A percentile compares a stretch with the other conserved stretches of the same genome.
Evolutionary conservation across 805 yeast species (phyloP).

Genomic region (Schizosaccharomyces osmophilus): DNA sequence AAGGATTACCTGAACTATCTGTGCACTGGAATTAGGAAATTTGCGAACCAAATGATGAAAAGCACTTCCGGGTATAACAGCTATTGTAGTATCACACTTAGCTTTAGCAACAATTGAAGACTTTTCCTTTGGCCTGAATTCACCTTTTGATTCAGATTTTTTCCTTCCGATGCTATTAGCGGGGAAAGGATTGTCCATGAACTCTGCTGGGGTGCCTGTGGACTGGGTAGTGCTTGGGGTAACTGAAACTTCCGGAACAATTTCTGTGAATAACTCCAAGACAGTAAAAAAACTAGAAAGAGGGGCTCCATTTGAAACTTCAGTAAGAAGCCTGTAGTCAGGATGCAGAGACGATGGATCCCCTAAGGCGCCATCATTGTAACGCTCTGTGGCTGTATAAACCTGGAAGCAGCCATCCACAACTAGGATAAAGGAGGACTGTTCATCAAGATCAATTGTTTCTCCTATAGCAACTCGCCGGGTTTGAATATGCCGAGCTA

Average conservation of each 20-base stretch:
- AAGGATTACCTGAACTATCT: slow-evolving; percentile 76
- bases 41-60: slow-evolving; percentile 45
- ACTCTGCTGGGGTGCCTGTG: no score
- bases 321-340: slow-evolving; percentile 9
- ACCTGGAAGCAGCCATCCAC: slow-evolving; percentile 79
- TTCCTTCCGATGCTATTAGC: no score
- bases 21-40: slow-evolving; percentile 76
- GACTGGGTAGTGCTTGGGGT: background rate
- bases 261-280: slow-evolving; percentile 42
- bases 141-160: no score
- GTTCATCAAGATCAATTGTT: slow-evolving; percentile 43
- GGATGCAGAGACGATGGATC: background rate
- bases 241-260: slow-evolving; percentile 11
- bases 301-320: slow-evolving; percentile 9
- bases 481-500: slow-evolving; percentile 78
- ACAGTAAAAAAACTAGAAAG: slow-evolving; percentile 43
- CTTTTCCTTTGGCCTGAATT: background rate
- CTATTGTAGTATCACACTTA: slow-evolving; percentile 51
- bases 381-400: slow-evolving; percentile 22
- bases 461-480: slow-evolving; percentile 61
- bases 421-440: slow-evolving; percentile 69
- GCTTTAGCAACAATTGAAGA: slow-evolving; percentile 50
- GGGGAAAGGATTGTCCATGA: no score
- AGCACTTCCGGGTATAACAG: slow-evolving; percentile 71
- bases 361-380: background rate